phyloP scores from a whole-genome alignment of 2,329 filamentous ascomycete genomes.

The Monilinia fructicola region DNA sequence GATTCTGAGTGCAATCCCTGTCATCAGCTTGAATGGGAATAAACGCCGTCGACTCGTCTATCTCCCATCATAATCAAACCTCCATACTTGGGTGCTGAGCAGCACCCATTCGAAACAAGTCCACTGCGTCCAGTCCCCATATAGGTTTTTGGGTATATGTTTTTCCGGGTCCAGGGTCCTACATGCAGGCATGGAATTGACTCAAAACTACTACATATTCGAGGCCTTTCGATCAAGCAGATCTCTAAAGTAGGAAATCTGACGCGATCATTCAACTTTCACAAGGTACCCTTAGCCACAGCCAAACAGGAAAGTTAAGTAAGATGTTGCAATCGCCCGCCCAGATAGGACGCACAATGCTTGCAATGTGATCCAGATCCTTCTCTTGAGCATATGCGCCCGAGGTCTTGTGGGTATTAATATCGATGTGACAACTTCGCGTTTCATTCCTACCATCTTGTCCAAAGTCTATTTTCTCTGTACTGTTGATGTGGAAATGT shows the following conservation, averaged over 20 bases:
- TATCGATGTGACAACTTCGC: background rate
- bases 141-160: background rate
- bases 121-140: background rate
- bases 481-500: background rate
- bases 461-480: background rate
- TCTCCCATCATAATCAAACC: background rate
- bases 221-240: background rate
- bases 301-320: background rate
- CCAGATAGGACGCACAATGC: background rate
- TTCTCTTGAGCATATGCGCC: background rate
- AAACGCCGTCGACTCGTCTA: background rate
- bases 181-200: background rate
- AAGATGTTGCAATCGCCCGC: too few species aligned
- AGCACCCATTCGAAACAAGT: background rate
- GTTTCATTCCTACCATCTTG: background rate
- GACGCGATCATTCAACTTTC: background rate
- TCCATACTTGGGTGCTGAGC: background rate
- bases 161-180: background rate
- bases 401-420: background rate
- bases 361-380: constrained; percentile 9
- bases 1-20: background rate
- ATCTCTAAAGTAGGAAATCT: background rate
- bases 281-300: background rate
- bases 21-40: constrained; percentile 1
- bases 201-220: background rate